Percentiles rank a stretch among this genome's conserved stretches.
phyloP scores from a whole-genome alignment of 1,284 basidiomycete genomes.

The Meripilus lineatus region DNA sequence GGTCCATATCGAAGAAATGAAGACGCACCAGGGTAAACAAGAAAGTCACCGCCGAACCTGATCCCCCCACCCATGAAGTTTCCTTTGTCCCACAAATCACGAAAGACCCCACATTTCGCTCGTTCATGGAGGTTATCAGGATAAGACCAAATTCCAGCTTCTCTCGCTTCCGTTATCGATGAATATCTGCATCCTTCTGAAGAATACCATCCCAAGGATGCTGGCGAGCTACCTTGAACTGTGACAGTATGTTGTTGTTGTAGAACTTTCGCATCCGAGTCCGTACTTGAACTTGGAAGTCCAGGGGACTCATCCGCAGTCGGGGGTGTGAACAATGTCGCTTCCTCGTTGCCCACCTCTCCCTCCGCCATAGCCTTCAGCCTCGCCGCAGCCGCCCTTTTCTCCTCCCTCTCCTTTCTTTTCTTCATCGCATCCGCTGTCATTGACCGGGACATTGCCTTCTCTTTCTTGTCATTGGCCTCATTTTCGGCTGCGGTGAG shows the following conservation, averaged over 20 bases:
- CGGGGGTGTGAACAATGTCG: constrained; percentile 1
- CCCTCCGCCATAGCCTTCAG: constrained; percentile 28
- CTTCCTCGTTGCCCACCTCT: constrained; percentile 8
- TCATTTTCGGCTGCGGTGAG: constrained; percentile 39
- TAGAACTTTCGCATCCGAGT: constrained; percentile 12
- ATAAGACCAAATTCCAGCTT: constrained; percentile 74
- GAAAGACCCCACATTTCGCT: constrained; percentile 77
- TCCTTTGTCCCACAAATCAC: constrained; percentile 74
- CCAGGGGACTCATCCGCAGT: neutral
- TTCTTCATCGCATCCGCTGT: constrained; percentile 63
- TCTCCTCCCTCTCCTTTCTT: constrained; percentile 65
- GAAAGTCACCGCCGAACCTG: constrained; percentile 93
- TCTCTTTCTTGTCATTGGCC: constrained; percentile 32
- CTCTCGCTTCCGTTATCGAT: constrained; percentile 56
- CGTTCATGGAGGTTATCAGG: constrained; percentile 61
- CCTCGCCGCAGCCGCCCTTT: constrained; percentile 36
- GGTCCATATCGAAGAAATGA: too few species aligned
- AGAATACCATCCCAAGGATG: constrained; percentile 56
- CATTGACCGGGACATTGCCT: constrained; percentile 38
- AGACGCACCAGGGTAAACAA: constrained; percentile 88
- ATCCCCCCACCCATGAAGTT: constrained; percentile 85
- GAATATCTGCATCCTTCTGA: constrained; percentile 38
- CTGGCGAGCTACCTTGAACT: constrained; percentile 57
- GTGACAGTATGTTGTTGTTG: constrained; percentile 46
- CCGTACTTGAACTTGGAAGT: constrained; percentile 15